Conservation (phyloP, 441 rosid genomes). For the Bocquillonia castaneifolia region DNA sequence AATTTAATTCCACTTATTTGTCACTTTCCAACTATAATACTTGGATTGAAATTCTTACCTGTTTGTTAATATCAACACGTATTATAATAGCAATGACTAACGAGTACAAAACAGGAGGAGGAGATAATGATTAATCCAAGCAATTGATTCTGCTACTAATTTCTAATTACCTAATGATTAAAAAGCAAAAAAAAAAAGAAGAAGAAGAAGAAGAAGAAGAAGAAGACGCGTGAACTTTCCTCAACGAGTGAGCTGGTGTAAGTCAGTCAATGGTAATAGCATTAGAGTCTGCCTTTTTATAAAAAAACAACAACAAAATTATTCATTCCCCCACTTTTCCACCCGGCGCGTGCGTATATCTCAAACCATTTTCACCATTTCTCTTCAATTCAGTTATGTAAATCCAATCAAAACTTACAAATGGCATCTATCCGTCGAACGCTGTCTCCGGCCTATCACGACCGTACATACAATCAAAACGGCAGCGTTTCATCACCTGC, state of each 20-base stretch:
- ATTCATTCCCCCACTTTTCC: not conserved
- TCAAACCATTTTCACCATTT: no score
- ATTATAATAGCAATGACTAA: no score
- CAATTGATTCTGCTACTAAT: no score
- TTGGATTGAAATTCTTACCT: no score
- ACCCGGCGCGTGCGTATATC: conserved; percentile 19
- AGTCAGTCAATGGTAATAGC: not conserved
- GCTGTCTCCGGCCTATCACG: conserved; percentile 62
- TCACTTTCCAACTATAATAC: no score
- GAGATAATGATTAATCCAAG: no score
- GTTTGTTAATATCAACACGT: no score
- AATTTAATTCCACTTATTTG: no score
- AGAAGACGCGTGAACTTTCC: conserved; percentile 13
- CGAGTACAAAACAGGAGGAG: no score
- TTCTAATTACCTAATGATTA: not conserved
- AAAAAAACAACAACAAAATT: not conserved
- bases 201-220: no score
- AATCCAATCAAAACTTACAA: conserved; percentile 8
- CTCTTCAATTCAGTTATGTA: conserved; percentile 28
- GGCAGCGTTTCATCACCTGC: conserved; percentile 25
- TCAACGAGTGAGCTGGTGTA: not conserved
- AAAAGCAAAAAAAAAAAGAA: not conserved
- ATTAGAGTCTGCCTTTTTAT: no score
- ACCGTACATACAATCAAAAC: conserved; percentile 49
- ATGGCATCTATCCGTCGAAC: conserved; percentile 93